Percentiles rank a stretch among this genome's conserved stretches.
Conservation (phyloP, 768 basidiomycete genomes). For the Mycena rosella region DNA sequence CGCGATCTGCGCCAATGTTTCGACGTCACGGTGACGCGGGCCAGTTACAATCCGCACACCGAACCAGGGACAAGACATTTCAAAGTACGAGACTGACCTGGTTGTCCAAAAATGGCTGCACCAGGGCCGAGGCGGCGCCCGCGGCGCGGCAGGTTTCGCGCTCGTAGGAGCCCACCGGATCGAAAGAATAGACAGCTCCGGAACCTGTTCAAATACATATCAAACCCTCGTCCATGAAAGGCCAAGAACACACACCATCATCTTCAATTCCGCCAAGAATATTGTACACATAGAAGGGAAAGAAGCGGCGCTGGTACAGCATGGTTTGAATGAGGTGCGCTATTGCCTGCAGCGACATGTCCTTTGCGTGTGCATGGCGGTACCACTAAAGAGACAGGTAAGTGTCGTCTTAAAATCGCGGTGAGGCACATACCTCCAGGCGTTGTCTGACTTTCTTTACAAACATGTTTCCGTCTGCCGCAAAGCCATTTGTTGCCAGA, state of each 20-base stretch:
- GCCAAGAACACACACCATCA: conserved; percentile 74
- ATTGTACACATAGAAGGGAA: conserved; percentile 98
- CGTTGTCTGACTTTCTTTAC: conserved; percentile 97
- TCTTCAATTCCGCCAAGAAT: conserved; percentile 97
- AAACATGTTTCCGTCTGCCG: conserved; percentile 97
- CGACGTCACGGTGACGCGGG: conserved; percentile 1
- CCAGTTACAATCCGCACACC: background rate
- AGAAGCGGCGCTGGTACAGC: conserved; percentile 96
- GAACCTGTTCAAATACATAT: conserved; percentile 70
- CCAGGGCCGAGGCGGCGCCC: conserved; percentile 90
- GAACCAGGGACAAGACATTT: conserved; percentile 10
- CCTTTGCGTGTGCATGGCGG: conserved; percentile 95
- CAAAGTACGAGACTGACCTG: conserved; percentile 65
- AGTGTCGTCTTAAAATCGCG: background rate
- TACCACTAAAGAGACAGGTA: conserved; percentile 79
- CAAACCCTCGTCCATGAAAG: background rate
- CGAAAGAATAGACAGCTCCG: conserved; percentile 99
- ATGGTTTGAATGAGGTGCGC: conserved; percentile 98
- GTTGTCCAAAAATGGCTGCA: conserved; percentile 98
- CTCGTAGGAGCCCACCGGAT: conserved; percentile 98
- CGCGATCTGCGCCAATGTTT: background rate
- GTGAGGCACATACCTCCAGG: conserved; percentile 77
- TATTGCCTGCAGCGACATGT: conserved; percentile 95
- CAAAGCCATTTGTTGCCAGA: conserved; percentile 96
- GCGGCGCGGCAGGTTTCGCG: conserved; percentile 96